Percentiles rank a stretch among this genome's conserved stretches.
phyloP scores from a whole-genome alignment of 2,329 filamentous ascomycete species.

The Neofusicoccum ribis region DNA sequence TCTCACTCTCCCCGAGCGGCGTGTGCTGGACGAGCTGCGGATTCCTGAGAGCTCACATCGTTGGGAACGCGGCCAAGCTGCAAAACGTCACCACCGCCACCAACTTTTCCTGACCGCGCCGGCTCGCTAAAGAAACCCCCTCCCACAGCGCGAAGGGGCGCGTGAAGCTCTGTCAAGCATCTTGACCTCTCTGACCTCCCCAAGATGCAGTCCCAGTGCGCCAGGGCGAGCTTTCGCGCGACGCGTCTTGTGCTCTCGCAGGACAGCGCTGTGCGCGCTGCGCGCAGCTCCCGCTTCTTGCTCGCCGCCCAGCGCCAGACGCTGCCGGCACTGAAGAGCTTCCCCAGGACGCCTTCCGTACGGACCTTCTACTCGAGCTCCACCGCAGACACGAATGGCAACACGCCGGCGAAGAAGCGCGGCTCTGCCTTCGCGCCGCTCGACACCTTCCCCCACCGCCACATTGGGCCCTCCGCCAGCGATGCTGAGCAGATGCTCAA shows the following conservation, averaged over 20 bases:
- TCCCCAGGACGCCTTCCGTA: not conserved
- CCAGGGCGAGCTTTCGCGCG: constrained; percentile 17
- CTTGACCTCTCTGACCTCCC: not conserved
- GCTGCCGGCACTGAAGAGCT: not conserved
- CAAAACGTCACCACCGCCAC: constrained; percentile 11
- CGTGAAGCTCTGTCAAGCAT: not conserved
- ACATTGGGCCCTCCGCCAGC: constrained; percentile 78
- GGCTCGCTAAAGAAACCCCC: not conserved
- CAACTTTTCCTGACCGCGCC: not conserved
- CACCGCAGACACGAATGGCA: constrained; percentile 22
- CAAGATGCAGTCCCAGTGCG: constrained; percentile 20
- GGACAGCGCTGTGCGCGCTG: not conserved
- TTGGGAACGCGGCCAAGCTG: not conserved
- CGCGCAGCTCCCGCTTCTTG: constrained; percentile 1
- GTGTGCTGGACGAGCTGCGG: not conserved
- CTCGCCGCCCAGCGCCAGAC: not conserved
- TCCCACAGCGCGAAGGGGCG: not conserved
- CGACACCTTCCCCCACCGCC: constrained; percentile 74
- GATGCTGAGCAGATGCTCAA: constrained; percentile 78
- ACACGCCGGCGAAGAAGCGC: constrained; percentile 8
- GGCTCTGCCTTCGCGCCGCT: constrained; percentile 42
- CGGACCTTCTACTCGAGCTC: constrained; percentile 25
- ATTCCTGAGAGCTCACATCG: not conserved
- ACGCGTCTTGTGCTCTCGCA: constrained; percentile 12
- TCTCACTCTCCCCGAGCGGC: not conserved